These are phyloP conservation scores for Acanthamoeba lenticulata DNA, from an alignment of 208 protist genomes.

Conservation along the genomic window DNA sequence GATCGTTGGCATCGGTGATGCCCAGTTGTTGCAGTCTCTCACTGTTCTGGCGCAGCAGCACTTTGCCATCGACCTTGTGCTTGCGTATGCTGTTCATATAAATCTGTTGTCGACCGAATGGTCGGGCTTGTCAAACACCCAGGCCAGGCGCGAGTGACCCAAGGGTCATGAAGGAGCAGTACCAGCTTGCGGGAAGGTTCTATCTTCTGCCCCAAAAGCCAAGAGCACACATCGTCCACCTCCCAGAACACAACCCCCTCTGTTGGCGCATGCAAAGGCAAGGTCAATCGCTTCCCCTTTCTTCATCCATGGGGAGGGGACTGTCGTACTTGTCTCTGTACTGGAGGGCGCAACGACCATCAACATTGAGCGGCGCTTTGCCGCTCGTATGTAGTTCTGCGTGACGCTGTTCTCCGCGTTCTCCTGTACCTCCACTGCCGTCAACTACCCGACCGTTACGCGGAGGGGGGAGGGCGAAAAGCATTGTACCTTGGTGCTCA, in stretches of 20 bases:
- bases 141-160: neutral
- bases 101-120: neutral
- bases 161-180: neutral
- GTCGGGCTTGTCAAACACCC: neutral
- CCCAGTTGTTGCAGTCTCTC: neutral
- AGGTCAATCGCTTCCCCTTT: too few relatives aligned
- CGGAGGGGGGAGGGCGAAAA: too few relatives aligned
- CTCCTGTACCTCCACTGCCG: neutral
- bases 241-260: neutral
- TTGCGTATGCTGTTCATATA: neutral
- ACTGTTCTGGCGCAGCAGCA: neutral
- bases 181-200: neutral
- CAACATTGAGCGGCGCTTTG: too few relatives aligned
- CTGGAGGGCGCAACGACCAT: too few relatives aligned
- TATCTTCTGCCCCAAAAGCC: slow-evolving; percentile 16
- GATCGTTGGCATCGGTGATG: neutral
- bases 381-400: too few relatives aligned
- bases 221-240: slow-evolving; percentile 34
- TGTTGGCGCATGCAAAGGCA: neutral
- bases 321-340: too few relatives aligned
- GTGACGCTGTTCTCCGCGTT: too few relatives aligned
- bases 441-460: too few relatives aligned
- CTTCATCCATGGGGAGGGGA: too few relatives aligned
- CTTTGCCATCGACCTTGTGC: neutral
- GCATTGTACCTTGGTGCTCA: too few relatives aligned